phyloP scores from a whole-genome alignment of 2,329 filamentous ascomycete genomes.

The Lachnellula cervina region DNA sequence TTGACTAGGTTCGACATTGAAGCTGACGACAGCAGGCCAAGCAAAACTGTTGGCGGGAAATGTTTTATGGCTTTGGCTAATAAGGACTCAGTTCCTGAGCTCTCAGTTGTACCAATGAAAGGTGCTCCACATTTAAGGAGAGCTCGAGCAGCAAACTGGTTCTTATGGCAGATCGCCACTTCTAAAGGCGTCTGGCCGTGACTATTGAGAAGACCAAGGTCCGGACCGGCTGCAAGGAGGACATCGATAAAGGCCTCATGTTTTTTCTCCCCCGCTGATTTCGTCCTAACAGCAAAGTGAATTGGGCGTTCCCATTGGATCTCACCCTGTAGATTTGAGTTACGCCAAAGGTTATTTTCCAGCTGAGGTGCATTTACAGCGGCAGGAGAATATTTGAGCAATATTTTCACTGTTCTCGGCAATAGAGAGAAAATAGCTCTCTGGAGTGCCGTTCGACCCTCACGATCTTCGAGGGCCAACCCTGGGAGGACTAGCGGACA shows the following conservation, averaged over 20 bases:
- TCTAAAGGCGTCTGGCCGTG: neutral
- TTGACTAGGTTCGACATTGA: too few relatives aligned
- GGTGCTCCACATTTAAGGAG: neutral
- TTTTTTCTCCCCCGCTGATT: neutral
- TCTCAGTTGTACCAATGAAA: neutral
- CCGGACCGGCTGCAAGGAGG: neutral
- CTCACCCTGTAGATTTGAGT: neutral
- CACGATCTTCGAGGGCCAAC: neutral
- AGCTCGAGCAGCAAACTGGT: neutral
- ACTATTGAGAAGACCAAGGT: neutral
- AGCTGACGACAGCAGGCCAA: too few relatives aligned
- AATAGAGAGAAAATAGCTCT: neutral
- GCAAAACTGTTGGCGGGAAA: neutral
- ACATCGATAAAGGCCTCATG: neutral
- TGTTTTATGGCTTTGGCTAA: neutral
- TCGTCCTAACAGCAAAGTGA: neutral
- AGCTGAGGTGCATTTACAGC: neutral
- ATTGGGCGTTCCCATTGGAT: neutral
- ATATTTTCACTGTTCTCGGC: neutral
- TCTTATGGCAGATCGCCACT: neutral
- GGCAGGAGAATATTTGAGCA: neutral
- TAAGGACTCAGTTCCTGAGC: too few relatives aligned
- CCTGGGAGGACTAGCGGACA: neutral
- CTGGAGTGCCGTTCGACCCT: neutral
- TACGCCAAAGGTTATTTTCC: neutral